Evolutionary conservation across 495 filamentous ascomycete species (phyloP).

Genomic region (Annulohypoxylon maeteangense): DNA sequence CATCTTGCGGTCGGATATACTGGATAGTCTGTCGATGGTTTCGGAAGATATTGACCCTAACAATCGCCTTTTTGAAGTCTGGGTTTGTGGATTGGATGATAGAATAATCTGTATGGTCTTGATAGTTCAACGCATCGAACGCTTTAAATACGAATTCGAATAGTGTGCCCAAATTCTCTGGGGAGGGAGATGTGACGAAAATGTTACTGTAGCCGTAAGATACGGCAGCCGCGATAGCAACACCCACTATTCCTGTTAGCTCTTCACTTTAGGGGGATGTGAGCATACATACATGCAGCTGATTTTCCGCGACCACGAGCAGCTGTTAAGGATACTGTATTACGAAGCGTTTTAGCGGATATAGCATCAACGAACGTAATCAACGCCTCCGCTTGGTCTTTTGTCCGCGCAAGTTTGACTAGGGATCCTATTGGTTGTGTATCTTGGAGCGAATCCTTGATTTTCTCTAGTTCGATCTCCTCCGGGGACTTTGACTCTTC

Average conservation of each 20-base stretch:
- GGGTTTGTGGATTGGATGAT: constrained; percentile 99
- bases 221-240: constrained; percentile 92
- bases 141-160: constrained; percentile 99
- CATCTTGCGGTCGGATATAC: constrained; percentile 96
- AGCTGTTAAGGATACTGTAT: constrained; percentile 92
- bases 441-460: constrained; percentile 88
- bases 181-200: constrained; percentile 98
- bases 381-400: constrained; percentile 94
- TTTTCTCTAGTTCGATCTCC: constrained; percentile 81
- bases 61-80: constrained; percentile 98
- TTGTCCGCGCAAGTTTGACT: constrained; percentile 84
- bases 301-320: constrained; percentile 97
- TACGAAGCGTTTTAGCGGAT: constrained; percentile 92
- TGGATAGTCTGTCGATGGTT: constrained; percentile 98
- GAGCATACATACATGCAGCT: constrained; percentile 64
- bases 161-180: constrained; percentile 97
- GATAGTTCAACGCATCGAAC: constrained; percentile 91
- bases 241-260: constrained; percentile 60
- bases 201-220: constrained; percentile 99
- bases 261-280: neutral
- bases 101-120: constrained; percentile 95
- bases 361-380: constrained; percentile 97
- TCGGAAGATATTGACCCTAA: constrained; percentile 93
- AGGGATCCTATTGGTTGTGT: constrained; percentile 87
- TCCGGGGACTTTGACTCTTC: constrained; percentile 72